phyloP scores from a whole-genome alignment of 768 basidiomycete species.

The Collybia mongolica region DNA sequence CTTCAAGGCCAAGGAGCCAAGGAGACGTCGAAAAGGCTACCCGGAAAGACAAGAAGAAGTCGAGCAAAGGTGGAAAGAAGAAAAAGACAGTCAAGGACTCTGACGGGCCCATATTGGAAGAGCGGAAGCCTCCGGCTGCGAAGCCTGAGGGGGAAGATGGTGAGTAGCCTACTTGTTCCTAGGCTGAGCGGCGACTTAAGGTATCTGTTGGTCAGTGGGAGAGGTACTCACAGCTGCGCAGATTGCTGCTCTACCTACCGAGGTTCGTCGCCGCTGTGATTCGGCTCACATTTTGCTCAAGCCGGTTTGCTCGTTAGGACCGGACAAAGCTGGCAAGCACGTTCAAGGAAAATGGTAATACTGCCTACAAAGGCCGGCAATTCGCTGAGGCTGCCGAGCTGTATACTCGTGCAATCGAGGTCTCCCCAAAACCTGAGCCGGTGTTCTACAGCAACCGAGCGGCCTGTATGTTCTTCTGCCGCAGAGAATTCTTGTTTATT shows the following conservation, averaged over 20 bases:
- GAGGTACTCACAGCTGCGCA: constrained; percentile 51
- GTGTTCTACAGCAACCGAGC: constrained; percentile 98
- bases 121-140: constrained; percentile 43
- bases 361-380: constrained; percentile 62
- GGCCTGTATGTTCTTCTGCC: constrained; percentile 65
- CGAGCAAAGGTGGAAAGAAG: constrained; percentile 49
- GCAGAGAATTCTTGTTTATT: too few species aligned
- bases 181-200: constrained; percentile 10
- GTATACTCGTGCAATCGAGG: constrained; percentile 74
- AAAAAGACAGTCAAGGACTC: constrained; percentile 56
- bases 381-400: constrained; percentile 58
- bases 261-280: constrained; percentile 37
- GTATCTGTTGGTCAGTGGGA: constrained; percentile 12
- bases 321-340: constrained; percentile 58
- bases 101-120: constrained; percentile 82
- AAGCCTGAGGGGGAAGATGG: constrained; percentile 30
- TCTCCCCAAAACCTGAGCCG: constrained; percentile 79
- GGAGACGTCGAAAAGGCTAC: constrained; percentile 44
- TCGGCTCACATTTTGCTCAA: too few species aligned
- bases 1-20: constrained; percentile 30
- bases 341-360: constrained; percentile 73
- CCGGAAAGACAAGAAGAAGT: constrained; percentile 46
- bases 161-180: constrained; percentile 19
- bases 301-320: constrained; percentile 41
- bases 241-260: constrained; percentile 55